Base-by-base conservation (phyloP, 306 rosid genomes). In the Rubus parviflorus region DNA sequence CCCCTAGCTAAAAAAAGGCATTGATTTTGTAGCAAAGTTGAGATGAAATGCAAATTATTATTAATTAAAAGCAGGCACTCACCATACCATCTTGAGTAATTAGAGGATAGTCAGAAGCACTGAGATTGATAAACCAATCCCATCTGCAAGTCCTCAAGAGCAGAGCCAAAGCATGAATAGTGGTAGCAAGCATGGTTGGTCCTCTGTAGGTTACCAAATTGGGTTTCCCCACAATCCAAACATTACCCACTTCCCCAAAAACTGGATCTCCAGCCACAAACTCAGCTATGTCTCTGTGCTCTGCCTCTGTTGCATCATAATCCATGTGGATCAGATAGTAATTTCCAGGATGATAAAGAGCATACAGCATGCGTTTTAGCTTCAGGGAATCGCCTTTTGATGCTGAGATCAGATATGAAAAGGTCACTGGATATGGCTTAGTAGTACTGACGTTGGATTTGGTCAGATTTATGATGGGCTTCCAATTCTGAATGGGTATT, bases 61-160 rank as follows among this genome's bases (percentile, higher is more conserved):
- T 53, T 19, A 3, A 57, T 20, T 9, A 10, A 19, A n/a, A 23
- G 69, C 5, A 17, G 17, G 66, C 90, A 91, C 98, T 93, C 97
- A 93, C 98, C 96, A 82, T 94, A 94, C 98, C 98, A 90, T 94
- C 97, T 94, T 94, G 98, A 82, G 98, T 89, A 42, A 90, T 81
- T 23, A 94, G 60, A 10, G 98, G 98, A 77, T 94, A 94, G 68
- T 94, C 98, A 77, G 97, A 90, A 35, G 98, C 98, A 74, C 98
- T 94, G 51, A 94, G 96, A 84, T 94, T 94, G 76, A 94, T 86
- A 68, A 94, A 94, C 98, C 98, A 94, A 57, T 94, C 96, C 98
- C 97, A 94, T 1, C 74, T 78, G 70, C 88, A 88, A 6, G 75
- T 82, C 88, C 88, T 89, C 48, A 90, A 73, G 58, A 94, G 94